Conservation (phyloP, 441 rosid species). For the Metrosideros polymorpha region DNA sequence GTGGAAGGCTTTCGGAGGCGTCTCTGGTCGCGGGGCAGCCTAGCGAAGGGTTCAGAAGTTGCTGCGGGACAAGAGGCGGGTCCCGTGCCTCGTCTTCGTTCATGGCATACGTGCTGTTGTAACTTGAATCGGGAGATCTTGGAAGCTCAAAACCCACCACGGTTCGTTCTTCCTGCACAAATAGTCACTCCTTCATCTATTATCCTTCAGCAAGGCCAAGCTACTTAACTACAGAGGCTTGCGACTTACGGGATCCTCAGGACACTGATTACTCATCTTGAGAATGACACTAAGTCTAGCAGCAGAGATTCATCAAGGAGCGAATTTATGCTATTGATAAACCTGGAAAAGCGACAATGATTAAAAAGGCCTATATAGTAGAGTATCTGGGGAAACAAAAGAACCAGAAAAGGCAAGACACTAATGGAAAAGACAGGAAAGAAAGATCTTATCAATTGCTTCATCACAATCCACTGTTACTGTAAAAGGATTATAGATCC, state of each 20-base stretch:
- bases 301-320: slow-evolving; percentile 19
- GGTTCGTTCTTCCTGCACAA: slow-evolving; percentile 59
- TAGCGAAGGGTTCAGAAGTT: slow-evolving; percentile 58
- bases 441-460: background rate
- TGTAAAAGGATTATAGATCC: background rate
- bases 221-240: background rate
- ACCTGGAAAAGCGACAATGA: slow-evolving; percentile 17
- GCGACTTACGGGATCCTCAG: slow-evolving; percentile 46
- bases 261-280: slow-evolving; percentile 58
- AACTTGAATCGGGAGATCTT: slow-evolving; percentile 82
- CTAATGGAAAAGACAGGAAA: background rate
- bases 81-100: slow-evolving; percentile 75
- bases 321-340: slow-evolving; percentile 3
- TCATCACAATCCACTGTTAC: background rate
- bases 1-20: slow-evolving; percentile 28
- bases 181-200: background rate
- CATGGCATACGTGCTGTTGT: slow-evolving; percentile 54
- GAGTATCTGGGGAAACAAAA: background rate
- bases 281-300: slow-evolving; percentile 10
- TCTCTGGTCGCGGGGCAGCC: slow-evolving; percentile 45
- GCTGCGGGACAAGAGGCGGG: slow-evolving; percentile 76
- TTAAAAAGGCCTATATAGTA: background rate
- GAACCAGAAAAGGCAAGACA: background rate
- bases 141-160: slow-evolving; percentile 89
- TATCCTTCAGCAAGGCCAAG: background rate